These are phyloP conservation scores for Taphrina flavorubra DNA, from an alignment of 1,139 yeast genomes.

Conservation along the genomic window DNA sequence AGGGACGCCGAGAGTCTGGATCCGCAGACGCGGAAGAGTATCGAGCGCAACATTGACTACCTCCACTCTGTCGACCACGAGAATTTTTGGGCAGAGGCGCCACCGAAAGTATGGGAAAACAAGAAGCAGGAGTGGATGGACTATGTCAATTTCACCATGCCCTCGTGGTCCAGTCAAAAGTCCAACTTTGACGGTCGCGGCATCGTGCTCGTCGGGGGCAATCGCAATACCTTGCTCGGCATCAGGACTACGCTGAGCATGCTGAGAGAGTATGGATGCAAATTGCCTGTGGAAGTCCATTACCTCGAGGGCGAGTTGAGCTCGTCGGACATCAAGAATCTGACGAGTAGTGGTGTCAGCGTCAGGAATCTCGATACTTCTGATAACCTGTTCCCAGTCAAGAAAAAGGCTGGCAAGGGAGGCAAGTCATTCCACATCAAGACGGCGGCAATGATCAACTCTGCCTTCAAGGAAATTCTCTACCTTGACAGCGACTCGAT, in stretches of 20 bases:
- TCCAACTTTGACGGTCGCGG: slow-evolving; percentile 30
- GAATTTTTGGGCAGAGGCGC: slow-evolving; percentile 38
- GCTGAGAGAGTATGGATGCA: slow-evolving; percentile 35
- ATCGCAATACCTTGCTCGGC: slow-evolving; percentile 27
- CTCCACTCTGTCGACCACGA: slow-evolving; percentile 41
- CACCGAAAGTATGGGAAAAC: slow-evolving; percentile 39
- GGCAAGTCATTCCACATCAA: slow-evolving; percentile 41
- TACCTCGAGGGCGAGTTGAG: slow-evolving; percentile 35
- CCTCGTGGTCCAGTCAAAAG: slow-evolving; percentile 33
- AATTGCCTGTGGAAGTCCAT: slow-evolving; percentile 39
- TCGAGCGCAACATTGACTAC: slow-evolving; percentile 40
- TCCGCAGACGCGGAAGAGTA: slow-evolving; percentile 28
- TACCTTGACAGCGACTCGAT: slow-evolving; percentile 41
- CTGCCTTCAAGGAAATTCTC: slow-evolving; percentile 37
- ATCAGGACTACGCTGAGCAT: slow-evolving; percentile 39
- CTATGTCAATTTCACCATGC: slow-evolving; percentile 38
- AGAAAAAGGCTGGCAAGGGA: slow-evolving; percentile 41
- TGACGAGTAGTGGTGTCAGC: slow-evolving; percentile 25
- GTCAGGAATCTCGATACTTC: slow-evolving; percentile 23
- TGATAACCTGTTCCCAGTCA: slow-evolving; percentile 34
- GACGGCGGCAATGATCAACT: slow-evolving; percentile 41
- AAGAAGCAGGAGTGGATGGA: slow-evolving; percentile 39
- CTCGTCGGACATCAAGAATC: slow-evolving; percentile 22
- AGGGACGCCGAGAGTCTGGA: slow-evolving; percentile 26
- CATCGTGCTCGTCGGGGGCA: slow-evolving; percentile 39